Conservation (phyloP, 495 filamentous ascomycete species). For the Melanomma pulvis-pyrius region DNA sequence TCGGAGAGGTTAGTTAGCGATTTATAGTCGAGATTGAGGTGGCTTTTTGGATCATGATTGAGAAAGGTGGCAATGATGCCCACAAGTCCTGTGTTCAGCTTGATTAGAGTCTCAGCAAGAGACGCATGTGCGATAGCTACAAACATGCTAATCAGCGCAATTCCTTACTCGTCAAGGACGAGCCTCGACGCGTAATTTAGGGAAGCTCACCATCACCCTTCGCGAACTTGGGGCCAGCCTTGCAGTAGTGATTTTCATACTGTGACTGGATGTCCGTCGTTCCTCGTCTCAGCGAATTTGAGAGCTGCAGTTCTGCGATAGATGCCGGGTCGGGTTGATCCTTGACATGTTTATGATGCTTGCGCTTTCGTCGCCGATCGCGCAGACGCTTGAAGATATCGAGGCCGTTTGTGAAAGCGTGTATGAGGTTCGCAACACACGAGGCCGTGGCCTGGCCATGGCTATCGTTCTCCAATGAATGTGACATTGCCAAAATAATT, state of each 20-base stretch:
- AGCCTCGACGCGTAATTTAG: constrained; percentile 2
- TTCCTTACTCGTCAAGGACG: constrained; percentile 3
- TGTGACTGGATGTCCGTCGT: constrained; percentile 41
- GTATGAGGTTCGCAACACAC: constrained; percentile 36
- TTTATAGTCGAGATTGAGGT: constrained; percentile 44
- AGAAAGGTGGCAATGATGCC: constrained; percentile 48
- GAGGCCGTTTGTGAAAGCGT: constrained; percentile 38
- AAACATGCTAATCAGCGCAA: constrained; percentile 5
- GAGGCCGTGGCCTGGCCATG: not conserved
- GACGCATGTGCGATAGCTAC: constrained; percentile 19
- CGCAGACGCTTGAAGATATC: constrained; percentile 39
- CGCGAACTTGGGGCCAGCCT: constrained; percentile 39
- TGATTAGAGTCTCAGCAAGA: constrained; percentile 46
- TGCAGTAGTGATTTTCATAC: constrained; percentile 39
- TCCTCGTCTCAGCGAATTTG: constrained; percentile 39
- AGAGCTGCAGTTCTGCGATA: constrained; percentile 39
- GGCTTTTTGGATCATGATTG: constrained; percentile 34
- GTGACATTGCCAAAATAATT: constrained; percentile 6
- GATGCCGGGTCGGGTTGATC: not conserved
- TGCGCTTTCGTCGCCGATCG: constrained; percentile 33
- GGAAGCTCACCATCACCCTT: constrained; percentile 44
- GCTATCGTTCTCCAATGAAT: not conserved
- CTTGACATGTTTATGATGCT: constrained; percentile 25
- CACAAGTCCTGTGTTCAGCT: constrained; percentile 49
- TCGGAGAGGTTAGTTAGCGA: constrained; percentile 46